These are phyloP conservation scores for Umbellularia californica DNA, from an alignment of 164 flowering plant genomes.

Conservation along the genomic window DNA sequence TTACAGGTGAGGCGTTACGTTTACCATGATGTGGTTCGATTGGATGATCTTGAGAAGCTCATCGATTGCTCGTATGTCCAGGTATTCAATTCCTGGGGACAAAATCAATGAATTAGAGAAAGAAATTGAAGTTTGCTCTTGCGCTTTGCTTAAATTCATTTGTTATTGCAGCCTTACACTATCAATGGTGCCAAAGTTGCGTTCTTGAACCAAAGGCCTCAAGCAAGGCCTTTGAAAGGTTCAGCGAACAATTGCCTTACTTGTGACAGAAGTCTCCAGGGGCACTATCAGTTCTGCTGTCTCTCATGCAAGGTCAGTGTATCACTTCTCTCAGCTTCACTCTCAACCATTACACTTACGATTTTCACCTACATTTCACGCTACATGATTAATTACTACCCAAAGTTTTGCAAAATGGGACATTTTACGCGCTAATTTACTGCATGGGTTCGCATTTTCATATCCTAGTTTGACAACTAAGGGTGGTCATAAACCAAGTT, in stretches of 20 bases:
- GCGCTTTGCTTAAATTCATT: background rate
- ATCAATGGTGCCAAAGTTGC: constrained; percentile 32
- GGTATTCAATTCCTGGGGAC: constrained; percentile 24
- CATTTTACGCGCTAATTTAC: background rate
- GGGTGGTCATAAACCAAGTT: background rate
- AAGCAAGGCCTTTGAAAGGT: constrained; percentile 53
- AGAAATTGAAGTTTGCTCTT: background rate
- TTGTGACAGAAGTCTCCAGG: constrained; percentile 84
- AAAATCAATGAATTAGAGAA: background rate
- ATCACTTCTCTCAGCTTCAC: background rate
- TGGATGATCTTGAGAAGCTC: constrained; percentile 85
- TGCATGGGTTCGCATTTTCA: background rate
- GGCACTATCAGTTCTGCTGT: constrained; percentile 77
- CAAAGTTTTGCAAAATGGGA: background rate
- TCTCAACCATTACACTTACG: background rate
- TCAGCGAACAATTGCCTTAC: constrained; percentile 61
- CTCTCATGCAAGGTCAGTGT: constrained; percentile 85
- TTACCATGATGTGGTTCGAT: constrained; percentile 77
- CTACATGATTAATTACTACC: background rate
- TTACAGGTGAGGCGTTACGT: constrained; percentile 83
- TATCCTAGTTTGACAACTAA: no score
- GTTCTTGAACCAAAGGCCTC: constrained; percentile 33
- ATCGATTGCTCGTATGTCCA: constrained; percentile 82
- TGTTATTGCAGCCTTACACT: constrained; percentile 30
- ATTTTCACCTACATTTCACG: background rate